Evolutionary conservation across 2,329 filamentous ascomycete species (phyloP).

Genomic region (Periconia sp.): DNA sequence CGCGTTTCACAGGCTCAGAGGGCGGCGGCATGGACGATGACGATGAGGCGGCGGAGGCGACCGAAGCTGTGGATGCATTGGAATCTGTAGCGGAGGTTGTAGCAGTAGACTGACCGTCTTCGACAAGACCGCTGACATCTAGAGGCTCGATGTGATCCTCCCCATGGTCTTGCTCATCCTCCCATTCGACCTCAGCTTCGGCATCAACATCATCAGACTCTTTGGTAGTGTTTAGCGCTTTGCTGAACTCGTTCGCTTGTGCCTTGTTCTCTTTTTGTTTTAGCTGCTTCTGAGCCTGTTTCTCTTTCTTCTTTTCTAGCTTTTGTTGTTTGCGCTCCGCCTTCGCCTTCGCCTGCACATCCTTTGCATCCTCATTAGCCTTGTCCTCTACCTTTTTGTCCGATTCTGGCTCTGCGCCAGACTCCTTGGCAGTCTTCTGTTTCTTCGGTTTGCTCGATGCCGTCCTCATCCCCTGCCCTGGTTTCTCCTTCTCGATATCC

Average conservation of each 20-base stretch:
- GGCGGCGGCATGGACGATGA: conserved; percentile 53
- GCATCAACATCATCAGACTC: conserved; percentile 27
- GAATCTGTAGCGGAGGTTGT: conserved; percentile 41
- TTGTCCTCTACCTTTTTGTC: conserved; percentile 17
- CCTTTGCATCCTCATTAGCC: conserved; percentile 47
- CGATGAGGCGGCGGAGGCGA: conserved; percentile 53
- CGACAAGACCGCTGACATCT: conserved; percentile 45
- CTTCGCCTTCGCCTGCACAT: conserved; percentile 46
- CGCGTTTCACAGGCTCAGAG: conserved; percentile 30
- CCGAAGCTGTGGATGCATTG: conserved; percentile 48
- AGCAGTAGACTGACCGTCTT: conserved; percentile 42
- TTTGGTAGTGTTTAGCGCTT: conserved; percentile 25
- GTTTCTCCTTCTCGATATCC: conserved; percentile 45
- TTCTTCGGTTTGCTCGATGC: conserved; percentile 45
- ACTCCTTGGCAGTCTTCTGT: conserved; percentile 46
- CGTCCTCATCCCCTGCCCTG: conserved; percentile 45
- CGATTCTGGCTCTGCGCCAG: conserved; percentile 24
- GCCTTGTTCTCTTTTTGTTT: conserved; percentile 41
- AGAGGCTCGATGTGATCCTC: conserved; percentile 34
- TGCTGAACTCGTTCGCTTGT: conserved; percentile 36
- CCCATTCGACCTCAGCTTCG: conserved; percentile 29
- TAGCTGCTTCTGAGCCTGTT: conserved; percentile 47
- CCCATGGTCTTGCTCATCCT: conserved; percentile 26
- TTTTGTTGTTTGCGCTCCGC: conserved; percentile 53
- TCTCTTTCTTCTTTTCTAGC: conserved; percentile 54